Evolutionary conservation across 2,329 filamentous ascomycete species (phyloP).

Genomic region (Cryphonectria radicalis): DNA sequence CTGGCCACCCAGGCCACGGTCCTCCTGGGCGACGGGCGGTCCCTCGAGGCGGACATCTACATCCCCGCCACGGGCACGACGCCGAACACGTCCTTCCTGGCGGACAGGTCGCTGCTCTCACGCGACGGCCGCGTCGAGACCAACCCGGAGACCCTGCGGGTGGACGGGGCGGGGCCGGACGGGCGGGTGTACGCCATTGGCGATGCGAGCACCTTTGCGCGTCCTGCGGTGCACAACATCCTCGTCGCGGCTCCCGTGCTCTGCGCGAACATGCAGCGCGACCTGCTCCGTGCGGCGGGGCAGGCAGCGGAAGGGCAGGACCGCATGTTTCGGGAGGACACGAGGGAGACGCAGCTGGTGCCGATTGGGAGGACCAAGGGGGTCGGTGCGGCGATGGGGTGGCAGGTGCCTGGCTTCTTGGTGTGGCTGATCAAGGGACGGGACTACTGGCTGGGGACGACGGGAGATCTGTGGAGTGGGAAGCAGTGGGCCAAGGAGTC

Average conservation of each 20-base stretch:
- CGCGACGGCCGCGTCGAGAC: conserved; percentile 45
- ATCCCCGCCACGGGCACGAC: conserved; percentile 49
- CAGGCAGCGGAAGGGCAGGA: conserved; percentile 35
- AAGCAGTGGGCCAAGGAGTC: conserved; percentile 53
- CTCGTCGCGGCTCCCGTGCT: conserved; percentile 47
- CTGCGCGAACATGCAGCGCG: conserved; percentile 52
- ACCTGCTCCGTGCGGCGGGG: conserved; percentile 46
- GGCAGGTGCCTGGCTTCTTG: conserved; percentile 46
- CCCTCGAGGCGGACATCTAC: conserved; percentile 50
- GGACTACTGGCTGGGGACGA: conserved; percentile 57
- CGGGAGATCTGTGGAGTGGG: conserved; percentile 52
- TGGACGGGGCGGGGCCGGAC: conserved; percentile 35
- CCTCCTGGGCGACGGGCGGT: conserved; percentile 45
- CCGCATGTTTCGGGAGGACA: conserved; percentile 47
- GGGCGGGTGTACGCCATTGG: conserved; percentile 52
- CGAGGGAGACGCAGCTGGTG: conserved; percentile 50
- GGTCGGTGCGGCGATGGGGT: conserved; percentile 50
- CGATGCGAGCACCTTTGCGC: conserved; percentile 46
- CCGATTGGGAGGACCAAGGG: conserved; percentile 51
- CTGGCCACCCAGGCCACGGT: conserved; percentile 39
- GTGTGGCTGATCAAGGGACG: conserved; percentile 56
- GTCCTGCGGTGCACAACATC: conserved; percentile 48
- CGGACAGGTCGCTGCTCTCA: conserved; percentile 23
- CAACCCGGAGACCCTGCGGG: conserved; percentile 42
- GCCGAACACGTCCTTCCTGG: conserved; percentile 31